Evolutionary conservation across 1,284 basidiomycete genomes (phyloP).

Genomic region (Fistulinella cinereoalba): DNA sequence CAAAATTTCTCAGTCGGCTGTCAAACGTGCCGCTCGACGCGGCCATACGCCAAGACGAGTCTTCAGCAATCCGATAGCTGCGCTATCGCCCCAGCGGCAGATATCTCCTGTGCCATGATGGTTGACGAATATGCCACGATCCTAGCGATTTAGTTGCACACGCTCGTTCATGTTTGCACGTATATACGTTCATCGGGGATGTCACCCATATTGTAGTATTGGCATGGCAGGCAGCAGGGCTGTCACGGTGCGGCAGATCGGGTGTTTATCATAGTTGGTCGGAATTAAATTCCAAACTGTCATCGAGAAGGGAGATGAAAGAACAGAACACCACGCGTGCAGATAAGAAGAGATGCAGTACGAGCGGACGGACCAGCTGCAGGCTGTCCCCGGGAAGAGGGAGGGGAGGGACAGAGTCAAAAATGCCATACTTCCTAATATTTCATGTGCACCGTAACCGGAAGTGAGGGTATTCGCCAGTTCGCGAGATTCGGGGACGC

Average conservation of each 20-base stretch:
- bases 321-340: background rate
- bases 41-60: conserved; percentile 20
- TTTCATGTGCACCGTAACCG: background rate
- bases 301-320: background rate
- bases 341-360: background rate
- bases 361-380: background rate
- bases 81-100: conserved; percentile 10
- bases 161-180: conserved; percentile 16
- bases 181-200: conserved; percentile 2
- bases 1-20: conserved; percentile 29
- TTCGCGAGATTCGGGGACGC: background rate
- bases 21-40: conserved; percentile 27
- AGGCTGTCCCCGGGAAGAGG: background rate
- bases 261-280: conserved; percentile 2
- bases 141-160: conserved; percentile 3
- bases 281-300: conserved; percentile 1
- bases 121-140: conserved; percentile 7
- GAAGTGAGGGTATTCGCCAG: conserved; percentile 5
- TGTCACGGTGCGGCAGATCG: conserved; percentile 7
- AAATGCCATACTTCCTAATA: too few species aligned
- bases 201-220: conserved; percentile 19
- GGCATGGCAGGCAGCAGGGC: conserved; percentile 20
- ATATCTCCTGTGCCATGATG: conserved; percentile 8
- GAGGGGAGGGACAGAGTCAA: too few species aligned
- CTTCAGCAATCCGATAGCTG: conserved; percentile 24